phyloP scores from a whole-genome alignment of 1,139 yeast genomes.

The Starmera stellimalicola region DNA sequence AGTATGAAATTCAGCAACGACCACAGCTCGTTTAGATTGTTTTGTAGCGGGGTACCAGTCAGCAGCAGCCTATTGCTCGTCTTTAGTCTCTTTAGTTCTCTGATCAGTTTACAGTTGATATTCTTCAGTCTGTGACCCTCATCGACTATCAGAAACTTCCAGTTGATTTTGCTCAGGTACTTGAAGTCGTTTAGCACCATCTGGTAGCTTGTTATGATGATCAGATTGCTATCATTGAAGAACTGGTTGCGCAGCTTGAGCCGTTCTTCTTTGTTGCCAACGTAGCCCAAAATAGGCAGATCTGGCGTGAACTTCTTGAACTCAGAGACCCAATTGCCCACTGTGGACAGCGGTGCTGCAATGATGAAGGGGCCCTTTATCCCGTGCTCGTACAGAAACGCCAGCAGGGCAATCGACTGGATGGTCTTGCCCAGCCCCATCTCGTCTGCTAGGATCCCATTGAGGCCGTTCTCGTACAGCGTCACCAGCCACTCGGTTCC shows the following conservation, averaged over 20 bases:
- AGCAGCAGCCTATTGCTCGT: constrained; percentile 64
- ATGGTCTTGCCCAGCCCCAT: constrained; percentile 95
- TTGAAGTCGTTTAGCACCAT: constrained; percentile 58
- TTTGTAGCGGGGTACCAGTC: constrained; percentile 93
- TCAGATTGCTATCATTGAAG: constrained; percentile 21
- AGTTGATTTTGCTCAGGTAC: constrained; percentile 40
- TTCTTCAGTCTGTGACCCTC: constrained; percentile 92
- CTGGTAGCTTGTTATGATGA: constrained; percentile 72
- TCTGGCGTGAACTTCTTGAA: constrained; percentile 64
- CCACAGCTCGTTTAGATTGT: constrained; percentile 85
- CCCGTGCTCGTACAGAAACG: constrained; percentile 72
- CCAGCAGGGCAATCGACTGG: constrained; percentile 72
- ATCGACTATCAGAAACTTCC: constrained; percentile 90
- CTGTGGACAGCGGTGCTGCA: constrained; percentile 82
- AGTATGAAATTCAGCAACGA: constrained; percentile 77
- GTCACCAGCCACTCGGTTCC: constrained; percentile 90
- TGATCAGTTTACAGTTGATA: constrained; percentile 64
- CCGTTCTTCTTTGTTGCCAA: constrained; percentile 55
- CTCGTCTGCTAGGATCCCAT: constrained; percentile 93
- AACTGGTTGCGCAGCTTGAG: constrained; percentile 28
- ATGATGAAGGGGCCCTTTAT: constrained; percentile 77
- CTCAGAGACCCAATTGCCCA: constrained; percentile 78
- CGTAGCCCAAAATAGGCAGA: constrained; percentile 53
- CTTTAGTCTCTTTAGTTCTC: constrained; percentile 54
- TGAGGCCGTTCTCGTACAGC: constrained; percentile 83